Evolutionary conservation across 2,329 filamentous ascomycete genomes (phyloP).

Genomic region (Blastomyces emzantsi): DNA sequence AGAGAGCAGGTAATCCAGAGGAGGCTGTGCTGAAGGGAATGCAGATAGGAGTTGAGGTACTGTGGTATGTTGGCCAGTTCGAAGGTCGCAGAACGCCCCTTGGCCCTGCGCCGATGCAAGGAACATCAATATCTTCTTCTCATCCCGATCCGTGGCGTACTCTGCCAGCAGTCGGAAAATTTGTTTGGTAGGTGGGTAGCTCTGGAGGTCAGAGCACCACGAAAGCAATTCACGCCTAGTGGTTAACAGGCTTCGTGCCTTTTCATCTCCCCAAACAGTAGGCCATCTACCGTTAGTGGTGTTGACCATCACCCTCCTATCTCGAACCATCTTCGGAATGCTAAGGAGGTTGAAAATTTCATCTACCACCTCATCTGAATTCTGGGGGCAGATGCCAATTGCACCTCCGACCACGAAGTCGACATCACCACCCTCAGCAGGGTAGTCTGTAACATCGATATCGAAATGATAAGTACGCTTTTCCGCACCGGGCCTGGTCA

Average conservation of each 20-base stretch:
- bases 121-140: slow-evolving; percentile 81
- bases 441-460: slow-evolving; percentile 91
- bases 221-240: slow-evolving; percentile 86
- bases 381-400: slow-evolving; percentile 86
- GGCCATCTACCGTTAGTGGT: slow-evolving; percentile 84
- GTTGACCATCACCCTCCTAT: slow-evolving; percentile 70
- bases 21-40: slow-evolving; percentile 85
- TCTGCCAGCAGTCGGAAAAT: slow-evolving; percentile 80
- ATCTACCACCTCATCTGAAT: slow-evolving; percentile 66
- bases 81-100: slow-evolving; percentile 85
- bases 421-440: slow-evolving; percentile 64
- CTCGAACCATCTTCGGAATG: slow-evolving; percentile 70
- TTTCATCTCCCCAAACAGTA: slow-evolving; percentile 93
- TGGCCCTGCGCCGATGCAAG: slow-evolving; percentile 86
- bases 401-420: slow-evolving; percentile 97
- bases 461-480: slow-evolving; percentile 98
- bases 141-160: slow-evolving; percentile 66
- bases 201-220: slow-evolving; percentile 93
- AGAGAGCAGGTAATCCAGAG: slow-evolving; percentile 70
- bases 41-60: slow-evolving; percentile 78
- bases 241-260: slow-evolving; percentile 74
- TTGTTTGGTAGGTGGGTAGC: slow-evolving; percentile 80
- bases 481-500: slow-evolving; percentile 81
- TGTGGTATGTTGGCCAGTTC: slow-evolving; percentile 78
- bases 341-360: slow-evolving; percentile 74